These are phyloP conservation scores for Syzygium aromaticum DNA, from an alignment of 345 rosid species.

Conservation along the genomic window DNA sequence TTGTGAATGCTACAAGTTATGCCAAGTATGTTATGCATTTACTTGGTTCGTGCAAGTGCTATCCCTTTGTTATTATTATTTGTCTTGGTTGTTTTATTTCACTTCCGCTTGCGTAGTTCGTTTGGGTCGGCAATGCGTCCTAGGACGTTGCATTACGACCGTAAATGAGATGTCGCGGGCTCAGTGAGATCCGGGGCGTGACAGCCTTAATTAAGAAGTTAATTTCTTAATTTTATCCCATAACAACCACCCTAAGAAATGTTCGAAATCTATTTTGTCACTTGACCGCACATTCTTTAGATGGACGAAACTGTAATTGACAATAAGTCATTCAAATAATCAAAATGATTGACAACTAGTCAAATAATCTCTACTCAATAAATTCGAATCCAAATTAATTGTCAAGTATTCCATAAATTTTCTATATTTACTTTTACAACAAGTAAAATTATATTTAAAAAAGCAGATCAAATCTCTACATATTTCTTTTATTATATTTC, in stretches of 20 bases:
- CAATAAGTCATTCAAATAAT: no score
- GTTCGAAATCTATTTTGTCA: not conserved
- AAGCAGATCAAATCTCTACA: not conserved
- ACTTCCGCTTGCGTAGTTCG: no score
- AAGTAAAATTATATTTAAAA: not conserved
- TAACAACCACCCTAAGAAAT: not conserved
- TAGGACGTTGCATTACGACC: no score
- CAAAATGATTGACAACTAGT: not conserved
- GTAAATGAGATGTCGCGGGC: no score
- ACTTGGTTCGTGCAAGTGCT: no score
- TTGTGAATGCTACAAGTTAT: no score
- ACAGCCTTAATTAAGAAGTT: not conserved
- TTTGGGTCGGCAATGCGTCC: no score
- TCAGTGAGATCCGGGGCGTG: no score
- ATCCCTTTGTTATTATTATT: no score
- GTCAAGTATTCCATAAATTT: not conserved
- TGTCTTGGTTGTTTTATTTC: no score
- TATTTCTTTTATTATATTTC: not conserved
- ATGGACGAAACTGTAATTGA: not conserved
- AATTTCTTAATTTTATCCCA: not conserved
- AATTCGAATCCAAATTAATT: not conserved
- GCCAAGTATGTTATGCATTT: no score
- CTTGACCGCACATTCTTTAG: not conserved
- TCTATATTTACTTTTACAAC: not conserved
- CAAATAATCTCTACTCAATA: not conserved